A percentile compares a stretch with the other conserved stretches of the same genome.
Evolutionary conservation across 495 filamentous ascomycete species (phyloP).

Genomic region (Amorphotheca resinae): DNA sequence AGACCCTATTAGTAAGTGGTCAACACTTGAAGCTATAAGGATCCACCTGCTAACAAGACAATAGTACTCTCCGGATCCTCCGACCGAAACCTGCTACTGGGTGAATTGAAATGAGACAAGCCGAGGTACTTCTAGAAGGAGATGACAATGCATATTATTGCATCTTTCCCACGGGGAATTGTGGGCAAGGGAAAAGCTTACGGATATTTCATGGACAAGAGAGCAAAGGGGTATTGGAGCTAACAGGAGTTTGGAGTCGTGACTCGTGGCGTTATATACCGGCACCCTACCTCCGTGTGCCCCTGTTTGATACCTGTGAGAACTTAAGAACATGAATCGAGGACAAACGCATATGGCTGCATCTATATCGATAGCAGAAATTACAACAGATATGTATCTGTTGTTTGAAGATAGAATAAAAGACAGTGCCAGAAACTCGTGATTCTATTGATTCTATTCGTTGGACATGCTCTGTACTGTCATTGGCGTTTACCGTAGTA

Average conservation of each 20-base stretch:
- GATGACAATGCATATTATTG: neutral
- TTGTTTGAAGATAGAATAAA: constrained; percentile 4
- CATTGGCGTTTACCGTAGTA: no score
- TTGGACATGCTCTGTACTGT: no score
- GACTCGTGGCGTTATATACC: constrained; percentile 6
- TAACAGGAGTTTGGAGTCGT: constrained; percentile 3
- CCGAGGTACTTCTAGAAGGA: no score
- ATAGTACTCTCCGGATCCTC: constrained; percentile 78
- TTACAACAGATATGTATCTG: neutral
- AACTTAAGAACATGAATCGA: neutral
- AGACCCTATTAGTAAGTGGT: constrained; percentile 76
- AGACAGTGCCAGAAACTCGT: no score
- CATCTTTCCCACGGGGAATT: neutral
- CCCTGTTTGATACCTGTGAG: constrained; percentile 4
- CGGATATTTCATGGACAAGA: constrained; percentile 2
- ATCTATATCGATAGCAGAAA: neutral
- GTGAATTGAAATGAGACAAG: constrained; percentile 48
- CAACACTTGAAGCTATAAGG: constrained; percentile 9
- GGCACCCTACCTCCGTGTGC: neutral
- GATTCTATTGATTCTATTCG: no score
- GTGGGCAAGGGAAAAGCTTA: neutral
- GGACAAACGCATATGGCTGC: constrained; percentile 1
- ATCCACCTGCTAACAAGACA: constrained; percentile 19
- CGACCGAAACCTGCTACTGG: constrained; percentile 65
- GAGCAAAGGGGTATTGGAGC: neutral